These are phyloP conservation scores for Globisporangium okanoganense DNA, from an alignment of 352 stramenopile species.

Conservation along the genomic window DNA sequence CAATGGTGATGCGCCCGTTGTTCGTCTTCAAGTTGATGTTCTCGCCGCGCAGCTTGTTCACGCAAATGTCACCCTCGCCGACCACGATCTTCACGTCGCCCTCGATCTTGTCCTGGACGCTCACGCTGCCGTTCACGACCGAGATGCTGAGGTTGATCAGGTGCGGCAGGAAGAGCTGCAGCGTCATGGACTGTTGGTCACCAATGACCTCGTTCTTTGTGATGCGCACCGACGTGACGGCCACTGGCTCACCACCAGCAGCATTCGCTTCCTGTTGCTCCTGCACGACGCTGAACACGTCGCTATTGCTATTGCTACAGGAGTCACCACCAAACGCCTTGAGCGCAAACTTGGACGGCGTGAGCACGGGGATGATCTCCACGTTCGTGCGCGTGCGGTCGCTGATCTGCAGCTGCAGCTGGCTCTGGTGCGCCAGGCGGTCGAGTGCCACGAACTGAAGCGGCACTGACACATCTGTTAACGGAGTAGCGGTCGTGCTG, in stretches of 20 bases:
- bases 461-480: not conserved
- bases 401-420: conserved; percentile 37
- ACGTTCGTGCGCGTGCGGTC: conserved; percentile 30
- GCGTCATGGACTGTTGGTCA: not conserved
- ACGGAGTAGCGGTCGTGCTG: not conserved
- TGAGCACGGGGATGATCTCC: conserved; percentile 50
- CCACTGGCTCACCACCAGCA: not conserved
- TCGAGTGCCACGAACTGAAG: conserved; percentile 30
- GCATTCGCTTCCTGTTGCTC: conserved; percentile 2
- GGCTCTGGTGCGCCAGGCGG: conserved; percentile 34
- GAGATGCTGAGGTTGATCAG: conserved; percentile 44
- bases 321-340: conserved; percentile 16
- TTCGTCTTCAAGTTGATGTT: conserved; percentile 65
- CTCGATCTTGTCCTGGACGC: conserved; percentile 62
- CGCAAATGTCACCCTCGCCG: conserved; percentile 46
- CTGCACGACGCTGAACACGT: conserved; percentile 24
- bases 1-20: conserved; percentile 38
- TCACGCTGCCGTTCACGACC: conserved; percentile 41
- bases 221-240: conserved; percentile 25
- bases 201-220: conserved; percentile 15
- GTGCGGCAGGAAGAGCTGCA: conserved; percentile 41
- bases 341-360: conserved; percentile 42
- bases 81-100: conserved; percentile 64
- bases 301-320: not conserved
- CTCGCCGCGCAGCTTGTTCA: conserved; percentile 63